Conservation (phyloP, 306 rosid genomes). For the Mucuna pruriens region DNA sequence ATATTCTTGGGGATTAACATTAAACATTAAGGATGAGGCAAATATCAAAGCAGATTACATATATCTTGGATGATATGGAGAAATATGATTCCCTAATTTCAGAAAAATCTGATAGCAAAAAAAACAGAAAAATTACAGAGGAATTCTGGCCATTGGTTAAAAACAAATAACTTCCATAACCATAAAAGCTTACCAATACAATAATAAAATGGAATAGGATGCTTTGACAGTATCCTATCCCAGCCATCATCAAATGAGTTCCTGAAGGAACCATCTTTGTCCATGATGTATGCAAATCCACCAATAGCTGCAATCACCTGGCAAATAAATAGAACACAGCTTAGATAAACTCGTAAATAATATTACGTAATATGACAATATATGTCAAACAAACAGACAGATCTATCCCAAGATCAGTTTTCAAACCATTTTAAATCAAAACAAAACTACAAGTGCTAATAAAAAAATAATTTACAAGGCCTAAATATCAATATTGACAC, state of each 20-base stretch:
- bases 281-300: conserved; percentile 93
- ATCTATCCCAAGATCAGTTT: neutral
- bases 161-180: conserved; percentile 11
- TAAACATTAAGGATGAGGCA: conserved; percentile 1
- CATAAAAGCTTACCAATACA: conserved; percentile 71
- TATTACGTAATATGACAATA: neutral
- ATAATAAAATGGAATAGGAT: conserved; percentile 96
- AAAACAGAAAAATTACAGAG: neutral
- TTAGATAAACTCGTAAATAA: neutral
- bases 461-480: neutral
- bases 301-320: conserved; percentile 89
- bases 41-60: conserved; percentile 32
- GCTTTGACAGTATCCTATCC: conserved; percentile 94
- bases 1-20: neutral
- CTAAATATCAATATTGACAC: conserved; percentile 21
- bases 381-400: conserved; percentile 12
- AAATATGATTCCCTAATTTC: conserved; percentile 11
- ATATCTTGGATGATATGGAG: neutral
- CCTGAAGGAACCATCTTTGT: conserved; percentile 93
- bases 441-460: neutral
- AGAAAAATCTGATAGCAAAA: neutral
- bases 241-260: conserved; percentile 95
- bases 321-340: conserved; percentile 1
- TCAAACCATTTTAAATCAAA: neutral
- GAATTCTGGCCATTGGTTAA: conserved; percentile 2